Base-by-base conservation (phyloP, 108 stramenopile species). In the Skeletonema marinoi region DNA sequence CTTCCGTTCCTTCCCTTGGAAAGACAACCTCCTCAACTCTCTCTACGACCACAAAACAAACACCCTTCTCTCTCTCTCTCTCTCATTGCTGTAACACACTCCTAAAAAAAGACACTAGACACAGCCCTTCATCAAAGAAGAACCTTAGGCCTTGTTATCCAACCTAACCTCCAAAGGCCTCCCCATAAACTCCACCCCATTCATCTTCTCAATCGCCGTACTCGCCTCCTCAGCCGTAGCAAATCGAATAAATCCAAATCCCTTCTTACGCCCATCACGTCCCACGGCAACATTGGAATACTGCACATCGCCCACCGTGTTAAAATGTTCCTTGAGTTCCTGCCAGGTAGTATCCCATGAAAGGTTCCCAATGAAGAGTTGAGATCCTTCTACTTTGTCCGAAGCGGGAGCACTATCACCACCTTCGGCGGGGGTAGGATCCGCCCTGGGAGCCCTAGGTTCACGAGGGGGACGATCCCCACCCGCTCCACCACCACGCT, bases 221-320 rank as follows among this genome's bases (percentile, higher is more conserved):
- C 78, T 60, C 4, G 98, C 98, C 71, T 96, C 97, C 72, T 85
- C 82, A 33, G 89, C 85, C 6, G 78, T 81, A 11, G 59, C 71
- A 75, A 91, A 98, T n/a, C 92, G 87, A 11, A 98, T 94, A 31
- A 90, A 94, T 19, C 95, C 98, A 76, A 81, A 97, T n/a, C 97
- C 97, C 71, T 88, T 91, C 54, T 88, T 90, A 39, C 84, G 78
- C 11, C 93, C 93, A 68, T 86, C 90, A 32, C 66, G 61, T 8
- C 81, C 80, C 29, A 80, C 69, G 38, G 70, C 85, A 46, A 95
- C 92, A 42, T 91, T 87, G n/a, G 93, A 92, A 32, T 87, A 83
- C 11, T 87, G 86, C n/a, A 97, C 88, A 6, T 89, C 90, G 3
- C 93, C 94, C 81, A 74, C 75, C 38, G 84, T 69, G 39, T 79